A percentile compares a stretch with the other conserved stretches of the same genome.
Conservation (phyloP, 2,329 filamentous ascomycete species). For the Botryotinia globosa region DNA sequence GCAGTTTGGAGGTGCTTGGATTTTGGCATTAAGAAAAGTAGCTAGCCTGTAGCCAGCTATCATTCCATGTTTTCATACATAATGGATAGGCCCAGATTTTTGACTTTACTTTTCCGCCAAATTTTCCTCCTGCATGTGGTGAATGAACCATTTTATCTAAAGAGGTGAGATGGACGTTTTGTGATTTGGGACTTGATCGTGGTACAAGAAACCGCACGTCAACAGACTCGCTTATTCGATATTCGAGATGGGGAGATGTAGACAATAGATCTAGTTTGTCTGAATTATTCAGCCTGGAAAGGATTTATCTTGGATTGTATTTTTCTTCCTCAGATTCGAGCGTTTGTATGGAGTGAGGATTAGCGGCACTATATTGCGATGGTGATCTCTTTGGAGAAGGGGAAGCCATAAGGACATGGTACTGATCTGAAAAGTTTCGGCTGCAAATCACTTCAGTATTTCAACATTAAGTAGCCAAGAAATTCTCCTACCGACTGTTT, state of each 20-base stretch:
- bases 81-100: neutral
- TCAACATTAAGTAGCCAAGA: too few relatives aligned
- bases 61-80: neutral
- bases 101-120: neutral
- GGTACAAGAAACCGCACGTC: too few relatives aligned
- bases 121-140: fast-evolving
- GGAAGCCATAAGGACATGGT: too few relatives aligned
- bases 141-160: neutral
- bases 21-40: too few relatives aligned
- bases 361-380: neutral
- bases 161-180: neutral
- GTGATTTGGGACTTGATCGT: neutral
- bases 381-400: too few relatives aligned
- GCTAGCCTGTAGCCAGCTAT: too few relatives aligned
- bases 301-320: neutral
- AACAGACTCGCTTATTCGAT: neutral
- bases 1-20: too few relatives aligned
- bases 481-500: too few relatives aligned
- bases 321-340: neutral
- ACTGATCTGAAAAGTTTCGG: too few relatives aligned
- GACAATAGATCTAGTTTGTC: neutral
- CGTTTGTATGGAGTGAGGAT: too few relatives aligned
- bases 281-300: neutral
- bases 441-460: too few relatives aligned
- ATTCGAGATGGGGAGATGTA: neutral